Evolutionary conservation across 140 eudicot species (phyloP).

Genomic region (Bidens hawaiensis): DNA sequence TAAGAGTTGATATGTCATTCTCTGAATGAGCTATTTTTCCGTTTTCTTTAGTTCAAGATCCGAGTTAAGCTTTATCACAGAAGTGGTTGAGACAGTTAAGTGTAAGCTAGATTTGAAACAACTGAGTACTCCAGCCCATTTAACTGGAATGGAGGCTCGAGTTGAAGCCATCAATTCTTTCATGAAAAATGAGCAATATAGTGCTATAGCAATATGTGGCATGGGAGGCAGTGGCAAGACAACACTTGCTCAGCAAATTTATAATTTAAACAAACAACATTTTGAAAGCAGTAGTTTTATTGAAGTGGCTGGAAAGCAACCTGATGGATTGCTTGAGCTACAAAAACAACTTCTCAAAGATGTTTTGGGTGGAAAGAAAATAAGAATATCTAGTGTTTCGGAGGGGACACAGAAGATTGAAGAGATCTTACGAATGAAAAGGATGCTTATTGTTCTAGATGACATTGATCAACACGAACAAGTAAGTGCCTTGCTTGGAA

Average conservation of each 20-base stretch:
- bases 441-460: slow-evolving; percentile 13
- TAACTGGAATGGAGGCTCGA: too few relatives aligned
- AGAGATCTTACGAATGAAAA: neutral
- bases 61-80: too few relatives aligned
- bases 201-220: too few relatives aligned
- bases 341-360: slow-evolving; percentile 4
- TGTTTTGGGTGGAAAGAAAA: neutral
- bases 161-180: neutral
- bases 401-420: neutral
- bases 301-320: neutral
- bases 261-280: too few relatives aligned
- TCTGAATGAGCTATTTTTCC: too few relatives aligned
- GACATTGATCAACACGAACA: neutral
- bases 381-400: neutral
- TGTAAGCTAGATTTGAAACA: too few relatives aligned
- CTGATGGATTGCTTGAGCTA: neutral
- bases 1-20: too few relatives aligned
- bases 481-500: neutral
- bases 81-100: too few relatives aligned
- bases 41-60: too few relatives aligned
- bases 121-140: too few relatives aligned
- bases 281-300: slow-evolving; percentile 5
- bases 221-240: too few relatives aligned
- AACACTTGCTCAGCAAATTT: too few relatives aligned
- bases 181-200: neutral